Evolutionary conservation across 306 rosid genomes (phyloP), one percentile per base, ranked within the genome.

Genomic region (Dryas drummondii): DNA sequence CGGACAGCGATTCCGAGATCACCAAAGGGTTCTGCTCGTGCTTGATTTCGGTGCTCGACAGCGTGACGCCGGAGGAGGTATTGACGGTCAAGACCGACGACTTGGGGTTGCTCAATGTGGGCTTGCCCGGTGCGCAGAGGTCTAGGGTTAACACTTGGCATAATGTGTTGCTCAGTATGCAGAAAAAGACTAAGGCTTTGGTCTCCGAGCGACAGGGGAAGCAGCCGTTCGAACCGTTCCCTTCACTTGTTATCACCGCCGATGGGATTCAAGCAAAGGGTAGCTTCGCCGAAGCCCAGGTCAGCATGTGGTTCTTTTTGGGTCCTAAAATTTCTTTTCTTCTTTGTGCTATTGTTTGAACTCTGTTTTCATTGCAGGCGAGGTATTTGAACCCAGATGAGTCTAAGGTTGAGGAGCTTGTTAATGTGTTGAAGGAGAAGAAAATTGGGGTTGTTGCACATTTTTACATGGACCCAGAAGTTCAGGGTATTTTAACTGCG

Each of bases 381-480:
- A 94, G 83, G 75, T 94, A 86, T 82, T 79, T 94, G 75, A 84
- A 80, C 58, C 99, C 99, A 0, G 58, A 92, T 74, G 90, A 85
- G 76, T 53, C 41, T 11, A 88, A 79, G 58, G 94, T 92, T 72
- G 60, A 77, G 74, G 96, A 90, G 62, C 93, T 94, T 67, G 89
- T 90, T 48, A 70, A 75, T 53, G 86, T 86, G 85, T 81, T 94
- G 19, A 87, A 77, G 84, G 97, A 90, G 84, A 94, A 94, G 86
- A 90, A 85, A 77, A 94, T 94, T 74, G 99, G 99, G 52, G 80
- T 94, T 66, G 99, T 89, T 85, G 99, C 99, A 46, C 98, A 94
- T 77, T 94, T 94, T 80, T 94, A 92, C 90, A 94, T 94, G 99
- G 99, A 94, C 81, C 99, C 99, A 57, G 97, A 94, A 81, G 96